Evolutionary conservation across 164 flowering plant genomes (phyloP).

Genomic region (Dillenia suffruticosa): DNA sequence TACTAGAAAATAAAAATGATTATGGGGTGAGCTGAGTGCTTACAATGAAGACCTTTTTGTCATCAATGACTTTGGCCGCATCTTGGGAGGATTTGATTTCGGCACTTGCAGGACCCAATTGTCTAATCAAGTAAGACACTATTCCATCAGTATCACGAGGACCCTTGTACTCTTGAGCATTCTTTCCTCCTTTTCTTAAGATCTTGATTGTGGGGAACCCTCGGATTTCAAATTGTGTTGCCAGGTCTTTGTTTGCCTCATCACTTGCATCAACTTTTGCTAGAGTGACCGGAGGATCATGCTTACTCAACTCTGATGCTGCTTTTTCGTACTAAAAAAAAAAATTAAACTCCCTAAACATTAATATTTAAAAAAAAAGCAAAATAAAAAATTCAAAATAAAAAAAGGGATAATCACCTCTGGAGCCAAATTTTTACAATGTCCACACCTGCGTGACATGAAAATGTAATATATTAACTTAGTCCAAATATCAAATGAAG

Average conservation of each 20-base stretch:
- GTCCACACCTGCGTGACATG: constrained; percentile 72
- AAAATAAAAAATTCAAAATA: neutral
- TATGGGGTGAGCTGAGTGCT: constrained; percentile 16
- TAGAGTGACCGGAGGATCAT: constrained; percentile 62
- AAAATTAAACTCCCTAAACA: neutral
- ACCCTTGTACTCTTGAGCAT: constrained; percentile 78
- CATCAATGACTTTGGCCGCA: constrained; percentile 37
- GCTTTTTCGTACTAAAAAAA: constrained; percentile 81
- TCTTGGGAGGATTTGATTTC: constrained; percentile 72
- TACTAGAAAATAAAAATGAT: no score
- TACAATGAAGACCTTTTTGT: constrained; percentile 55
- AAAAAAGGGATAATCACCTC: constrained; percentile 44
- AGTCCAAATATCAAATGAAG: neutral
- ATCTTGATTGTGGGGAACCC: constrained; percentile 91
- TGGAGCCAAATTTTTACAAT: constrained; percentile 94
- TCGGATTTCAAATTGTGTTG: constrained; percentile 44
- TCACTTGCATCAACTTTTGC: constrained; percentile 92
- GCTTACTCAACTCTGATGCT: constrained; percentile 58
- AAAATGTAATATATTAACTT: neutral
- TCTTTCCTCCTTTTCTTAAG: constrained; percentile 72
- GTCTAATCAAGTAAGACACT: constrained; percentile 68
- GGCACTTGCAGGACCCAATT: constrained; percentile 79
- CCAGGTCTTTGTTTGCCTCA: constrained; percentile 63
- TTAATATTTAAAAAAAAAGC: neutral
- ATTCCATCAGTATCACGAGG: constrained; percentile 93